Conservation (phyloP, 2,329 filamentous ascomycete species). For the Teratosphaeria epicoccoides region DNA sequence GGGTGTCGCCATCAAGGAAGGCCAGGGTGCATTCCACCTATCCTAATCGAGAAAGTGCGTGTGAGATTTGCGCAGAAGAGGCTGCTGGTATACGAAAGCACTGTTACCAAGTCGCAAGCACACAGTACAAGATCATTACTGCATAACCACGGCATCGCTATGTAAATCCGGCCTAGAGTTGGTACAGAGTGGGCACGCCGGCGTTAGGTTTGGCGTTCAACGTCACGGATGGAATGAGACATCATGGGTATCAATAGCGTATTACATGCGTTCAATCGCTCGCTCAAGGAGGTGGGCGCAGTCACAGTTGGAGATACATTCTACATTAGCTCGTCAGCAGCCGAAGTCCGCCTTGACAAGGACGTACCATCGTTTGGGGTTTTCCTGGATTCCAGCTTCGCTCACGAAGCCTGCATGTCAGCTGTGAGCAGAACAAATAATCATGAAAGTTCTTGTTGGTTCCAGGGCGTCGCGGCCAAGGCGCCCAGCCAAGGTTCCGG, state of each 20-base stretch:
- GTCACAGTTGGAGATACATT: not conserved
- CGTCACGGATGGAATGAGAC: not conserved
- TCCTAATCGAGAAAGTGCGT: constrained; percentile 13
- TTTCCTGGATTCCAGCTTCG: too few relatives aligned
- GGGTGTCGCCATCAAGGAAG: constrained; percentile 79
- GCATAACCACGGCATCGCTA: not conserved
- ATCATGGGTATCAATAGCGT: not conserved
- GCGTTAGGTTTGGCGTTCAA: not conserved
- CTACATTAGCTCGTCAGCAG: not conserved
- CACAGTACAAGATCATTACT: not conserved
- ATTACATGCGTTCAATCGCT: not conserved
- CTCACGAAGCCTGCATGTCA: too few relatives aligned
- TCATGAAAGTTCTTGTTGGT: not conserved
- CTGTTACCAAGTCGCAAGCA: not conserved
- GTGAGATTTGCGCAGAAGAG: not conserved
- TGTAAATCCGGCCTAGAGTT: not conserved
- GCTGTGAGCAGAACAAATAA: not conserved
- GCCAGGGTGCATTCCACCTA: constrained; percentile 94
- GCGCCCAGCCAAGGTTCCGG: too few relatives aligned
- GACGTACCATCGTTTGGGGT: not conserved
- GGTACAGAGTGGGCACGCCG: not conserved
- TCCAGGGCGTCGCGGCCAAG: too few relatives aligned
- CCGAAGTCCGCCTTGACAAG: not conserved
- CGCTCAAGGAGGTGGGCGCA: not conserved
- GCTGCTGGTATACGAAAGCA: not conserved